Evolutionary conservation across 1,139 yeast species (phyloP).

Genomic region (Saccharomyces hybrid): DNA sequence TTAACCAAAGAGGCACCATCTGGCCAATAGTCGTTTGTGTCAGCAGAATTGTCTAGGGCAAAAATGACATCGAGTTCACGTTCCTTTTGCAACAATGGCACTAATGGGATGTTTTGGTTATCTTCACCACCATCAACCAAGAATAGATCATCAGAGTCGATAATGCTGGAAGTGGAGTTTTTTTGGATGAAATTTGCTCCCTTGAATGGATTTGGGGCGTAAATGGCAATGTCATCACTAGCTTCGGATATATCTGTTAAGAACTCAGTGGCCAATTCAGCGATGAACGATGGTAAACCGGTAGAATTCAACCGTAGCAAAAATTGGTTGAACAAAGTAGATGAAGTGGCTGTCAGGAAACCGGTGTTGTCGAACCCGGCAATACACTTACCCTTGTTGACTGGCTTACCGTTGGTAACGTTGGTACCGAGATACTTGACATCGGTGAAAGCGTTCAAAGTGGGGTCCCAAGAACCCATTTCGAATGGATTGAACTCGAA

Average conservation of each 20-base stretch:
- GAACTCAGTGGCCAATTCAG: slow-evolving; percentile 25
- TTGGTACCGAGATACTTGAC: too few relatives aligned
- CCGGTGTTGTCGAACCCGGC: too few relatives aligned
- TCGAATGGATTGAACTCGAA: too few relatives aligned
- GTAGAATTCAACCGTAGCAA: not conserved
- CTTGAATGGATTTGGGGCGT: slow-evolving; percentile 58
- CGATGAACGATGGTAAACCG: slow-evolving; percentile 1
- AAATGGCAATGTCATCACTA: slow-evolving; percentile 59
- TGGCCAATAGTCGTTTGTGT: slow-evolving; percentile 61
- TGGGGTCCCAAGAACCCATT: too few relatives aligned
- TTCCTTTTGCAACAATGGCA: slow-evolving; percentile 64
- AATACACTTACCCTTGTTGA: too few relatives aligned
- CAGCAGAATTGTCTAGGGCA: slow-evolving; percentile 78
- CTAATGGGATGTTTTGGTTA: slow-evolving; percentile 63
- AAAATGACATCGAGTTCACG: slow-evolving; percentile 71
- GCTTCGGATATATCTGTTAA: slow-evolving; percentile 39
- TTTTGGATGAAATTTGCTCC: slow-evolving; percentile 40
- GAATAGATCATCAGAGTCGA: slow-evolving; percentile 39
- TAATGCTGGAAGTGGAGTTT: slow-evolving; percentile 28
- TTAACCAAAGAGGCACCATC: slow-evolving; percentile 59
- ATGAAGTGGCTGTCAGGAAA: too few relatives aligned
- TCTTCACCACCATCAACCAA: slow-evolving; percentile 88
- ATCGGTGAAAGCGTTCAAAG: too few relatives aligned
- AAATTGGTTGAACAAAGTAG: not conserved
- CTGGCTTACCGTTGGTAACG: too few relatives aligned